These are phyloP conservation scores for Dendrobium huoshanense DNA, from an alignment of 106 monocot species.

Conservation along the genomic window DNA sequence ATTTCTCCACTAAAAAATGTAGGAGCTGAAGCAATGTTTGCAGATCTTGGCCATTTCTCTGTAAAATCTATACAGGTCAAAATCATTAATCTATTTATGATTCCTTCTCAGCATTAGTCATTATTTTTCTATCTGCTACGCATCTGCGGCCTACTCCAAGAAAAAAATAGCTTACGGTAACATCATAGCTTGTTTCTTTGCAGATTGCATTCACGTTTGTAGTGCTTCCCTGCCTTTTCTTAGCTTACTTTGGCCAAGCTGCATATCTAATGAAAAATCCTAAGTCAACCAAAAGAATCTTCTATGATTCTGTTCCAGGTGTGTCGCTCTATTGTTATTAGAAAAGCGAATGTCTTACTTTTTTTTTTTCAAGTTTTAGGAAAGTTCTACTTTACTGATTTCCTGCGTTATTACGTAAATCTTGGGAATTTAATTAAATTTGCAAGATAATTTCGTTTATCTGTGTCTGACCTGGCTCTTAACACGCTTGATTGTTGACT, in stretches of 20 bases:
- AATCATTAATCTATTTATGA: not conserved
- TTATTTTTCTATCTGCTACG: not conserved
- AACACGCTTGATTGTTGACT: constrained; percentile 1
- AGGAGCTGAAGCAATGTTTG: constrained; percentile 35
- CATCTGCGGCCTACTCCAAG: not conserved
- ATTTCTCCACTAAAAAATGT: not conserved
- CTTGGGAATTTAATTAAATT: too few species aligned
- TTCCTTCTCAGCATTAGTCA: not conserved
- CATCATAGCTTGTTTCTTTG: not conserved
- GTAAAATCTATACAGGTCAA: constrained; percentile 21
- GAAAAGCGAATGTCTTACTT: too few species aligned
- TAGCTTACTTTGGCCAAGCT: constrained; percentile 89
- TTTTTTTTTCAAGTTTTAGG: too few species aligned
- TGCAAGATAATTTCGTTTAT: not conserved
- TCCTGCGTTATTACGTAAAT: not conserved
- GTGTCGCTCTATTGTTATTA: not conserved
- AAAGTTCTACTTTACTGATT: not conserved
- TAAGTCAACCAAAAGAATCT: constrained; percentile 34
- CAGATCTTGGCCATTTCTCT: constrained; percentile 33
- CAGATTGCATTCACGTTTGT: constrained; percentile 76
- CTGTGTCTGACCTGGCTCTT: not conserved
- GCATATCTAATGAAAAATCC: constrained; percentile 73
- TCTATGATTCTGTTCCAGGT: constrained; percentile 92
- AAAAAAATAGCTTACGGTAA: not conserved
- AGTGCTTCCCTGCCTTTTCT: constrained; percentile 78